phyloP scores from a whole-genome alignment of 208 protist species.

The Leishmania braziliensis region DNA sequence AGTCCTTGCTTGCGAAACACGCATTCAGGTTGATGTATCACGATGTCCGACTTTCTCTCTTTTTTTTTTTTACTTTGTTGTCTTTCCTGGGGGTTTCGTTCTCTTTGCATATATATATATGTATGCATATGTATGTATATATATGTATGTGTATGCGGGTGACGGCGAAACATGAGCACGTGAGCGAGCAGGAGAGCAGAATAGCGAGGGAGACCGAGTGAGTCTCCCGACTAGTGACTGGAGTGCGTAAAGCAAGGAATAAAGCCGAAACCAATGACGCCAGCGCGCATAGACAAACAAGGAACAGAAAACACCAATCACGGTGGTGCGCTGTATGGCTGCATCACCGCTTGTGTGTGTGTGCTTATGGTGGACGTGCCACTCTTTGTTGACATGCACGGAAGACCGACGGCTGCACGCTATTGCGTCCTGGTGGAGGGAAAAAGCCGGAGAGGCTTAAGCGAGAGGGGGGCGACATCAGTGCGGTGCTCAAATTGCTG shows the following conservation, averaged over 20 bases:
- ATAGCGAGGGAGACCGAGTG: neutral
- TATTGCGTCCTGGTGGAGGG: neutral
- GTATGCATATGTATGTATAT: neutral
- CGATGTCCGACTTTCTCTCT: neutral
- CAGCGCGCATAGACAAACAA: neutral
- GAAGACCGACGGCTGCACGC: neutral
- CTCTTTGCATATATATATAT: no score
- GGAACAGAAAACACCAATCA: neutral
- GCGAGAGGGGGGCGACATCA: neutral
- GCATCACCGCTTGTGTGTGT: neutral
- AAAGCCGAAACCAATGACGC: neutral
- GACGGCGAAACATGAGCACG: neutral
- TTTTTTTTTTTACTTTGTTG: conserved; percentile 5
- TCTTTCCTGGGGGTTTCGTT: neutral
- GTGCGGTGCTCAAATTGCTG: neutral
- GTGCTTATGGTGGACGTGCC: neutral
- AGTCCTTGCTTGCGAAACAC: neutral
- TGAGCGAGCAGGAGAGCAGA: neutral
- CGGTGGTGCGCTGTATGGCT: neutral
- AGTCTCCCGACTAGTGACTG: neutral
- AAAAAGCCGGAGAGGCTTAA: neutral
- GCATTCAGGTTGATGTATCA: conserved; percentile 1
- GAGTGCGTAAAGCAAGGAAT: neutral
- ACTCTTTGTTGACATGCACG: neutral
- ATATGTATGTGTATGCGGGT: neutral